Conservation (phyloP, 2,329 filamentous ascomycete genomes). For the Phialophora tarda region DNA sequence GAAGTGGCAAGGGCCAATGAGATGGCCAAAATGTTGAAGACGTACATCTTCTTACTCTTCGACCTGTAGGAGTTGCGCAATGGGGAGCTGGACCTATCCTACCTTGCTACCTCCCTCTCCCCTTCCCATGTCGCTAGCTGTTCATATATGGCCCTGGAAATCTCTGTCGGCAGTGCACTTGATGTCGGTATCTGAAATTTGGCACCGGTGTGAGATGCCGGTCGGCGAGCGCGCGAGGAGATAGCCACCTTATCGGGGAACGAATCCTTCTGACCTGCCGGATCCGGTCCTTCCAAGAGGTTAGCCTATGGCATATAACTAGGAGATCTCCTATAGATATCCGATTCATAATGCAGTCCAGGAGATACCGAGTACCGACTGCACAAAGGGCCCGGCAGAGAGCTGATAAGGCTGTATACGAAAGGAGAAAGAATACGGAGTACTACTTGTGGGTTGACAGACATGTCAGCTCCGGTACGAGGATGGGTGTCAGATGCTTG, state of each 20-base stretch:
- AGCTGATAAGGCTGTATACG: background rate
- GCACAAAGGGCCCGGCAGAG: background rate
- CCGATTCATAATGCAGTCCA: background rate
- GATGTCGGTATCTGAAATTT: background rate
- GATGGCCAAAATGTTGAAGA: slow-evolving; percentile 10
- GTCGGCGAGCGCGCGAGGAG: slow-evolving; percentile 13
- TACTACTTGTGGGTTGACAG: background rate
- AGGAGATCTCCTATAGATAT: slow-evolving; percentile 10
- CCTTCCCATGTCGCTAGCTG: background rate
- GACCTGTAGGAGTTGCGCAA: background rate
- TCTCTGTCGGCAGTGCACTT: background rate
- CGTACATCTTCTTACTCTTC: background rate
- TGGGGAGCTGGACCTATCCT: background rate
- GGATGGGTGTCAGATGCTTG: background rate
- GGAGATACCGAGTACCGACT: background rate
- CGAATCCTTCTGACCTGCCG: slow-evolving; percentile 6
- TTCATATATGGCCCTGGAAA: background rate
- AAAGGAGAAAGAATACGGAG: background rate
- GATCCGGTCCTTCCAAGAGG: background rate
- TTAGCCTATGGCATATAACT: background rate
- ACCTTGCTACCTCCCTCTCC: background rate
- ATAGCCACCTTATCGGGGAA: slow-evolving; percentile 26
- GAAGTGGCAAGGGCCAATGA: slow-evolving; percentile 7
- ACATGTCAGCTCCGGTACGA: background rate
- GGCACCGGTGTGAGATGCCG: background rate